Base-by-base conservation (phyloP, 1,284 basidiomycete genomes). In the Schizophyllum commune region DNA sequence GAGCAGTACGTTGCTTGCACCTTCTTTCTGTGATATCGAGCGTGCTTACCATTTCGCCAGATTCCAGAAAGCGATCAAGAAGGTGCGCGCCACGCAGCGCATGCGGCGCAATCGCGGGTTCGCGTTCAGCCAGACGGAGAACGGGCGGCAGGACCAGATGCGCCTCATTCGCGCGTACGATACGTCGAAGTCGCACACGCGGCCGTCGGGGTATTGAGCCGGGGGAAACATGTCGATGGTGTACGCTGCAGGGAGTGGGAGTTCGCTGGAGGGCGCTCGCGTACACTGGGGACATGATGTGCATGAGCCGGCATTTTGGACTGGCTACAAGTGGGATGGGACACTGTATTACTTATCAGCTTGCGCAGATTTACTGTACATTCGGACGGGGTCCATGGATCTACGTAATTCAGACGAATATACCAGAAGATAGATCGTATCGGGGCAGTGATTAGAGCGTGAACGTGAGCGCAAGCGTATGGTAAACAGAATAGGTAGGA, bases 1-100 rank as follows among this genome's bases (percentile, higher is more conserved):
- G 96, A 97, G 74, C 96, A 99, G 87, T 93, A 69, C 70, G 90
- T 84, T 34, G 56, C 32, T 56, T 59, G 59, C 56, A 34, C 57
- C 32, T 56, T 57, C 57, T 58, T 52, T 11, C 51, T 32, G 56
- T 32, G 56, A 13, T 21, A 20, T n/a, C 53, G 27, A 15, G 27
- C 58, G 52, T 62, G 54, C 39, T 63, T 55, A 53, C 62, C 32
- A 58, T 62, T 27, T 21, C 57, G 61, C 13, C 65, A 93, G 91
- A 73, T 96, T 96, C 77, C 94, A 96, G 74, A 96, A 97, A 73
- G 95, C 95, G 6, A 98, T 98, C 81, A 97, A 97, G 76, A 98
- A 98, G 72, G 96, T 98, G 11, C 87, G 96, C 34, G 96, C 95
- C 0, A 92, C 94, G 1, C 96, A 98, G 71, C 87, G 95, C 53